Conservation (phyloP, 129 eudicot genomes). For the Centella asiatica region DNA sequence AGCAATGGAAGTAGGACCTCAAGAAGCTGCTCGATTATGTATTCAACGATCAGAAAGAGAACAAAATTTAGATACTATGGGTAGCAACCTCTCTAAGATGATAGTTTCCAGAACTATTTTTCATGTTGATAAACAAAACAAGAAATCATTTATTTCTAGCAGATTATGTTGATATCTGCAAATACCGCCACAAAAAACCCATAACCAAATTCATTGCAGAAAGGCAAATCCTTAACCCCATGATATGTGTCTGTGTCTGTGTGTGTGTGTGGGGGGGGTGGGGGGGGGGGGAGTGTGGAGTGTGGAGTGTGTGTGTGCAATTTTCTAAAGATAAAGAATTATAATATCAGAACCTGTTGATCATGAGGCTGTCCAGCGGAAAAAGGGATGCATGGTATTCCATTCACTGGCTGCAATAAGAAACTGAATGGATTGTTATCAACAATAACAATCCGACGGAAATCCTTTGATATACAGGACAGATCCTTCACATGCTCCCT, state of each 20-base stretch:
- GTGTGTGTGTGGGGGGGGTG: too few species aligned
- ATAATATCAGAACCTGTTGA: constrained; percentile 49
- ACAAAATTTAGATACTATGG: neutral
- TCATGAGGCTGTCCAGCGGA: constrained; percentile 97
- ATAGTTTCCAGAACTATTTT: neutral
- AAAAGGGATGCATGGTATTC: constrained; percentile 95
- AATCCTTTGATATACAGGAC: constrained; percentile 67
- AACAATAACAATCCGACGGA: constrained; percentile 66
- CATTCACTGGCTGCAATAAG: constrained; percentile 89
- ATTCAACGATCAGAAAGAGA: neutral
- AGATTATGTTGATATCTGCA: neutral
- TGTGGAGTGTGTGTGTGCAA: too few species aligned
- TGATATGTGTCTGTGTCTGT: too few species aligned
- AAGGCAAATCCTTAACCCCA: neutral
- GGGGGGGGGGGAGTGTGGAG: too few species aligned
- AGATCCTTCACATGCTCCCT: constrained; percentile 97
- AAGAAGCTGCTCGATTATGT: constrained; percentile 46
- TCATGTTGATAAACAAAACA: too few species aligned
- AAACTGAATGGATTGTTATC: constrained; percentile 99
- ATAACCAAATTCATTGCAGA: neutral
- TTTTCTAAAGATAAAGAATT: too few species aligned
- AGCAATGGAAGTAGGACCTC: constrained; percentile 90
- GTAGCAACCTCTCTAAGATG: neutral
- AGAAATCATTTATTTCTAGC: neutral
- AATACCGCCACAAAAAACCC: neutral